Evolutionary conservation across 2,329 filamentous ascomycete species (phyloP).

Genomic region (Botrytis fabae): DNA sequence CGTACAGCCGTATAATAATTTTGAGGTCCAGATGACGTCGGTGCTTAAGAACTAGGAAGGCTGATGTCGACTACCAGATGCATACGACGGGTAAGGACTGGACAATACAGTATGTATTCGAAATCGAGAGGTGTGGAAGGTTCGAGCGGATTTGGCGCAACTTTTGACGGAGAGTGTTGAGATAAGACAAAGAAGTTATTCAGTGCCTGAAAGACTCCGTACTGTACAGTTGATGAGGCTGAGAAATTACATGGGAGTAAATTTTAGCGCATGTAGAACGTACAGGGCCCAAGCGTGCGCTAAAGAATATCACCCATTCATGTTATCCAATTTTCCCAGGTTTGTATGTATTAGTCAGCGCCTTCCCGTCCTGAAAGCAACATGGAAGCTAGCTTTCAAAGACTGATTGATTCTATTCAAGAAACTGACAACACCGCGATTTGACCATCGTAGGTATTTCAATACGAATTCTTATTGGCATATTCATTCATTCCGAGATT

Average conservation of each 20-base stretch:
- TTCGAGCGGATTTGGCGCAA: not conserved
- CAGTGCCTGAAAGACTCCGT: not conserved
- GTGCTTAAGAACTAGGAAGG: not conserved
- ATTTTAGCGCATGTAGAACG: not conserved
- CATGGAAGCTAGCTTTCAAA: slow-evolving; percentile 18
- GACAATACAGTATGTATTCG: not conserved
- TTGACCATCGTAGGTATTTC: slow-evolving; percentile 20
- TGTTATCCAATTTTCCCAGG: not conserved
- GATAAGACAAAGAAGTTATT: slow-evolving; percentile 1
- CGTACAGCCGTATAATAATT: not conserved
- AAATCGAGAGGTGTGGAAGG: not conserved
- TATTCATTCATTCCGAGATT: not conserved
- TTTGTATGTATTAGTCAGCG: slow-evolving; percentile 6
- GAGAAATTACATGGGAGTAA: slow-evolving; percentile 10
- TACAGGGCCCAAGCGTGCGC: not conserved
- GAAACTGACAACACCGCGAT: slow-evolving; percentile 20
- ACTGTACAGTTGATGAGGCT: slow-evolving; percentile 1
- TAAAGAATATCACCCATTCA: not conserved
- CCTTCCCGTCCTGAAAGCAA: slow-evolving; percentile 17
- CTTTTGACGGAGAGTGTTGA: not conserved
- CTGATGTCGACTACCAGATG: not conserved
- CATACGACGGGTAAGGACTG: not conserved
- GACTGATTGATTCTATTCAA: slow-evolving; percentile 20
- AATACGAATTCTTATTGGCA: not conserved
- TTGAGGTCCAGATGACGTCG: slow-evolving; percentile 8